These are phyloP conservation scores for Funneliformis caledonium DNA, from an alignment of 371 early-diverging fungal genomes.

Conservation along the genomic window DNA sequence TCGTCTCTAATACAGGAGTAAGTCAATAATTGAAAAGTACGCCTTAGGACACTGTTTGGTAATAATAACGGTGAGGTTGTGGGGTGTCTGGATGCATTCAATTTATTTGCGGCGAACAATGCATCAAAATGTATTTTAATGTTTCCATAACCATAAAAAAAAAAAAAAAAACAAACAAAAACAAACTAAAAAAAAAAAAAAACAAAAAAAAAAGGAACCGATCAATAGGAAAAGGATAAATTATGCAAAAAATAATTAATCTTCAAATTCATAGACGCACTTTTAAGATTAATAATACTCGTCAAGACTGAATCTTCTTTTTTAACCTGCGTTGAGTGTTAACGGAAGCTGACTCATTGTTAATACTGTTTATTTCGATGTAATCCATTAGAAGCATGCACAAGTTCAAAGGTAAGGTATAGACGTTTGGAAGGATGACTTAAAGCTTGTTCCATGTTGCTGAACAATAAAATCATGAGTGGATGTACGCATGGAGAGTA, in stretches of 20 bases:
- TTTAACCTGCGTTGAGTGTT: not conserved
- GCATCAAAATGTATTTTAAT: not conserved
- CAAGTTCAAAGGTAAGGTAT: not conserved
- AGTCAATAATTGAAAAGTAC: not conserved
- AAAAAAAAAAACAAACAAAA: no score
- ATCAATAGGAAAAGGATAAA: not conserved
- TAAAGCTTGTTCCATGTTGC: not conserved
- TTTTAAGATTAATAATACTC: no score
- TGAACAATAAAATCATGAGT: not conserved
- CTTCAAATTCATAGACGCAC: not conserved
- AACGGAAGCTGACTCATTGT: not conserved
- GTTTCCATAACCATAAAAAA: no score
- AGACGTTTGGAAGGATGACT: not conserved
- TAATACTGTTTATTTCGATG: no score
- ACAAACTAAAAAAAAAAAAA: no score
- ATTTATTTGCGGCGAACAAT: not conserved
- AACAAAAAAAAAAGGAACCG: no score
- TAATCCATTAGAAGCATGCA: not conserved
- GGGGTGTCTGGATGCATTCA: not conserved
- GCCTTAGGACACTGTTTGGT: not conserved
- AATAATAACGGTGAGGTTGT: slow-evolving; percentile 3
- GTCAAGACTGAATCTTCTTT: not conserved
- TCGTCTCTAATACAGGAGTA: not conserved
- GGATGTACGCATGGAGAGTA: not conserved
- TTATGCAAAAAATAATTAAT: not conserved